Percentiles rank a stretch among this genome's conserved stretches.
These are phyloP conservation scores for Tulasnella sp. DNA, from an alignment of 768 basidiomycete species.

Conservation along the genomic window DNA sequence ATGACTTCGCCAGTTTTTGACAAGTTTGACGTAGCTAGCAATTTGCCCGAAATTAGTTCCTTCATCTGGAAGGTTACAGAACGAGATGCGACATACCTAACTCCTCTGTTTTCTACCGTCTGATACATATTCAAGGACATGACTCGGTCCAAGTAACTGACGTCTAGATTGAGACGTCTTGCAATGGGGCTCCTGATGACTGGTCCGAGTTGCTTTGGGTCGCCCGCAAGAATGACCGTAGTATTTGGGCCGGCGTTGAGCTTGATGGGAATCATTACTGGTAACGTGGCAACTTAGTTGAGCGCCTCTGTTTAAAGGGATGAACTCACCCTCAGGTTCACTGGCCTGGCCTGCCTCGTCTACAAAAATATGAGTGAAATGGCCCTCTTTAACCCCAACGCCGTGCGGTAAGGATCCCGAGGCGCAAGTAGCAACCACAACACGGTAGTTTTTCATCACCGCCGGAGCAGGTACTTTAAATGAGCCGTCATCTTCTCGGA, in stretches of 20 bases:
- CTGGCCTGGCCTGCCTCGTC: conserved; percentile 69
- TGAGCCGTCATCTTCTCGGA: conserved; percentile 46
- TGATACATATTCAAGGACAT: conserved; percentile 41
- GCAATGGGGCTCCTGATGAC: conserved; percentile 10
- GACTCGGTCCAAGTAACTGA: conserved; percentile 26
- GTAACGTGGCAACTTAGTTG: neutral
- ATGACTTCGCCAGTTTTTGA: conserved; percentile 64
- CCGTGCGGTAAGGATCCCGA: conserved; percentile 55
- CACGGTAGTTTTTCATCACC: conserved; percentile 51
- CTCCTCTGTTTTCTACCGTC: conserved; percentile 37
- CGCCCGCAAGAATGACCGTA: conserved; percentile 48
- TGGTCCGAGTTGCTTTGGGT: conserved; percentile 43
- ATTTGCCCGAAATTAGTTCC: neutral
- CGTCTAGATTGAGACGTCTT: neutral
- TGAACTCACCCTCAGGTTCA: conserved; percentile 52
- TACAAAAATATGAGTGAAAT: conserved; percentile 64
- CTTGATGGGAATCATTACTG: conserved; percentile 52
- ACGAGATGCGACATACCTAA: conserved; percentile 41
- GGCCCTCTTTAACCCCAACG: conserved; percentile 55
- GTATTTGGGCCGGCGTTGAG: conserved; percentile 43
- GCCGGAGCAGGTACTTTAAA: conserved; percentile 54
- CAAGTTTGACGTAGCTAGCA: conserved; percentile 57
- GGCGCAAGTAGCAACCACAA: conserved; percentile 62
- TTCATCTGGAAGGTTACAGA: neutral
- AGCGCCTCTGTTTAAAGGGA: neutral